phyloP scores from a whole-genome alignment of 768 basidiomycete genomes.

The Clavulina sp. region DNA sequence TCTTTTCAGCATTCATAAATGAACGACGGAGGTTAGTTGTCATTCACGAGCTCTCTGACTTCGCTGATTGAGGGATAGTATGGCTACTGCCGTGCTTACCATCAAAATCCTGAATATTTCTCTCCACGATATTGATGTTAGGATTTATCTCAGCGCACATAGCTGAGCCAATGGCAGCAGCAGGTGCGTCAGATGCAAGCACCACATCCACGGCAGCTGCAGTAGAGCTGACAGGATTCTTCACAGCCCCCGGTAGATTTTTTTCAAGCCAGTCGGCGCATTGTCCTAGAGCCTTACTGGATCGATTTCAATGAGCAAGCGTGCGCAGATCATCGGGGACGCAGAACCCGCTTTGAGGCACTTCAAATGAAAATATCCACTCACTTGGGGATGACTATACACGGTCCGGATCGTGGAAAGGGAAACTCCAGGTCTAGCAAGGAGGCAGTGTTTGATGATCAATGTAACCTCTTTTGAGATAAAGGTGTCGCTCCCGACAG shows the following conservation, averaged over 20 bases:
- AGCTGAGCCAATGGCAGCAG: neutral
- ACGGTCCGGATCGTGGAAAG: neutral
- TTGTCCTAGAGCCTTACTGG: neutral
- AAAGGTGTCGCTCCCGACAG: neutral
- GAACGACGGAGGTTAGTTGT: too few relatives aligned
- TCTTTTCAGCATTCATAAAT: too few relatives aligned
- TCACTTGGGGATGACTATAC: neutral
- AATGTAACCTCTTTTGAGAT: neutral
- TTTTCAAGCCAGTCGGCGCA: neutral
- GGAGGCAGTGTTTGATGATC: neutral
- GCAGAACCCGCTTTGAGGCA: too few relatives aligned
- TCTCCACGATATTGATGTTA: neutral
- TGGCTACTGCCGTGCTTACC: neutral
- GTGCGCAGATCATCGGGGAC: neutral
- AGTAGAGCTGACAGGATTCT: neutral
- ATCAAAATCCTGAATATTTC: neutral
- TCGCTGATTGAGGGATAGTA: too few relatives aligned
- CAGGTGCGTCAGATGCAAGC: neutral
- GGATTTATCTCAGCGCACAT: neutral
- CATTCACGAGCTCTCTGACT: too few relatives aligned
- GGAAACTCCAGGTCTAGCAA: neutral
- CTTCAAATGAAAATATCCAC: too few relatives aligned
- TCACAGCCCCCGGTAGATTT: neutral
- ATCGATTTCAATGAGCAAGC: neutral
- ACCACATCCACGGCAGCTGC: neutral